Base-by-base conservation (phyloP, 805 yeast species). In the Kluyveromyces starmeri region DNA sequence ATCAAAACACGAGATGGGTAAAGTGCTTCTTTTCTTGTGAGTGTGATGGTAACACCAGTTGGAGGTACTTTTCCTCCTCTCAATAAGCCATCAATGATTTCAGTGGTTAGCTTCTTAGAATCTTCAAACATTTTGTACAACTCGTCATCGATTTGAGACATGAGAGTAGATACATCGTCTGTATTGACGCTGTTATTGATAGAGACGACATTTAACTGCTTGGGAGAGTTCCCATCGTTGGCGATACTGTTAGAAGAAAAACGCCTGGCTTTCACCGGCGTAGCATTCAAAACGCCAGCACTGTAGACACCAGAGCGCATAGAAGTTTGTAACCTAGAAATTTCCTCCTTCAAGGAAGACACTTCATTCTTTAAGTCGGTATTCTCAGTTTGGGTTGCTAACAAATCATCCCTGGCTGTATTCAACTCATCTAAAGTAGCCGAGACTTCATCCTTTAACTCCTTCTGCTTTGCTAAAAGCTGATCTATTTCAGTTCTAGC, bases 1-100 rank as follows among this genome's bases (percentile, higher is more conserved):
- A 92, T 89, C 51, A 92, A 77, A 45, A 92, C 84, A 67, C 96
- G 77, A 2, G 96, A 92, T 18, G 98, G 98, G 76, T 86, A 92
- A 36, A 92, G 67, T 8, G 89, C 94, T 56, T 92, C 97, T 53
- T 86, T 85, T 53, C 84, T 73, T 11, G 88, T 77, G 44, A 85
- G 66, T 49, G 78, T 84, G 30, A 84, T 79, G 28, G 92, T 86
- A 31, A 82, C 84, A 40, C 85, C 82, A 15, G 94, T 80, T 24
- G 78, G 75, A 28, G 97, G 96, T 35, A 88, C 75, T 59, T 76
- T 82, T 58, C 89, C 69, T 8, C 85, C 88, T 64, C 77, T 81
- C 52, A 92, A 67, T 41, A 92, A 66, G 5, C 95, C 94, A 47
- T 81, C 88, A 20, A 86, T 80, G 32, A 85, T 82, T 59, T 89